A percentile compares a stretch with the other conserved stretches of the same genome.
Evolutionary conservation across 768 basidiomycete species (phyloP).

Genomic region (Tulasnella sp.): DNA sequence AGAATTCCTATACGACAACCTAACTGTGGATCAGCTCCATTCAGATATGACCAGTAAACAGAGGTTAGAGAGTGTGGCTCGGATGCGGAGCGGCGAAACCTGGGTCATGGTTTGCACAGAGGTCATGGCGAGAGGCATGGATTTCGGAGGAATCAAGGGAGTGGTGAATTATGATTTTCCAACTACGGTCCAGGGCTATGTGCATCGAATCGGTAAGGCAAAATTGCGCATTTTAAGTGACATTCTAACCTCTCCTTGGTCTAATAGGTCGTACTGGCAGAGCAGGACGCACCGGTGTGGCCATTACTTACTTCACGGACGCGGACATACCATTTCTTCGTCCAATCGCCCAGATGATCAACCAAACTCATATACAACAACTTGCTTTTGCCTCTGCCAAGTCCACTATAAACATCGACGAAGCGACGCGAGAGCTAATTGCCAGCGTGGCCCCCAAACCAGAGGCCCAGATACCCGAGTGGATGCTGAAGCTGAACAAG

Average conservation of each 20-base stretch:
- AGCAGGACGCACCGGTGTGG: conserved; percentile 87
- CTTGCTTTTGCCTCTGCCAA: conserved; percentile 18
- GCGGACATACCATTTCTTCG: conserved; percentile 90
- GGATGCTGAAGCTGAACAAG: conserved; percentile 92
- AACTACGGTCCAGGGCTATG: conserved; percentile 89
- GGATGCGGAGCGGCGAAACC: conserved; percentile 84
- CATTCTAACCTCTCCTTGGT: not conserved
- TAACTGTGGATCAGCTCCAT: conserved; percentile 85
- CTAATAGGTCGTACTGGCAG: conserved; percentile 85
- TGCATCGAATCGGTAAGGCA: conserved; percentile 82
- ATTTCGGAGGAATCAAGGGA: conserved; percentile 89
- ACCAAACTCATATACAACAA: conserved; percentile 23
- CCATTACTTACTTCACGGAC: conserved; percentile 93
- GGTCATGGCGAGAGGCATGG: conserved; percentile 97
- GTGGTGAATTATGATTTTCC: conserved; percentile 99
- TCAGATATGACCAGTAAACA: conserved; percentile 85
- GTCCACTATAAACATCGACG: not conserved
- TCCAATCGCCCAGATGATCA: conserved; percentile 44
- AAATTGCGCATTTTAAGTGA: not conserved
- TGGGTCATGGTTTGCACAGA: conserved; percentile 98
- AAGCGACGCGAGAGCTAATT: conserved; percentile 43
- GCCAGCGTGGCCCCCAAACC: conserved; percentile 34
- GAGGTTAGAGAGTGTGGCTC: conserved; percentile 75
- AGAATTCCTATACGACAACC: conserved; percentile 74
- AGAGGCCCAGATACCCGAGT: conserved; percentile 65